Conservation (phyloP, 164 flowering plant species). For the Sedum album region DNA sequence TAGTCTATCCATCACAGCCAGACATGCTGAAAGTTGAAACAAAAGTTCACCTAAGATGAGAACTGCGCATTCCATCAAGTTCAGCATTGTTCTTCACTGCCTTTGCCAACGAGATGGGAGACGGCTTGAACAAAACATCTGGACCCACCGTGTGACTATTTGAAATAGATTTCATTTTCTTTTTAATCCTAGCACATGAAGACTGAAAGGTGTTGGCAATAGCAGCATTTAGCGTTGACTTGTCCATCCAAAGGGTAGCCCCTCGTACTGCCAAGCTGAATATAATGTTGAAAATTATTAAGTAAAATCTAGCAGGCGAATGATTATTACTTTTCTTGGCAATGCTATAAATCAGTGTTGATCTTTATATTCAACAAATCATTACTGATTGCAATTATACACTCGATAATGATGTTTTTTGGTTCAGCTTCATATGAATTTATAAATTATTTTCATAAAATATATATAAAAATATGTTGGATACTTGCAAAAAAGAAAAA, state of each 20-base stretch:
- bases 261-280: slow-evolving; percentile 67
- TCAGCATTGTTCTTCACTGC: slow-evolving; percentile 84
- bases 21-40: background rate
- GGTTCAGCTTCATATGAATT: background rate
- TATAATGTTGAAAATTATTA: background rate
- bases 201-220: slow-evolving; percentile 53
- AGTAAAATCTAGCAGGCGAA: background rate
- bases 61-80: slow-evolving; percentile 75
- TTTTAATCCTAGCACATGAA: slow-evolving; percentile 40
- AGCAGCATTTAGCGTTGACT: slow-evolving; percentile 76
- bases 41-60: slow-evolving; percentile 61
- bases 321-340: background rate
- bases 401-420: background rate
- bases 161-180: slow-evolving; percentile 17
- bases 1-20: slow-evolving; percentile 20
- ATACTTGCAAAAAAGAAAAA: too few species aligned
- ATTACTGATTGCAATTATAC: background rate
- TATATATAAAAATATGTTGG: slow-evolving; percentile 16
- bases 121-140: slow-evolving; percentile 37
- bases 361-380: background rate
- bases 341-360: background rate
- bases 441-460: slow-evolving; percentile 17
- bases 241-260: slow-evolving; percentile 72
- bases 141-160: slow-evolving; percentile 31
- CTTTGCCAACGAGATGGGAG: slow-evolving; percentile 75